phyloP scores from a whole-genome alignment of 176 grass and related monocot genomes.

The Themeda triandra region DNA sequence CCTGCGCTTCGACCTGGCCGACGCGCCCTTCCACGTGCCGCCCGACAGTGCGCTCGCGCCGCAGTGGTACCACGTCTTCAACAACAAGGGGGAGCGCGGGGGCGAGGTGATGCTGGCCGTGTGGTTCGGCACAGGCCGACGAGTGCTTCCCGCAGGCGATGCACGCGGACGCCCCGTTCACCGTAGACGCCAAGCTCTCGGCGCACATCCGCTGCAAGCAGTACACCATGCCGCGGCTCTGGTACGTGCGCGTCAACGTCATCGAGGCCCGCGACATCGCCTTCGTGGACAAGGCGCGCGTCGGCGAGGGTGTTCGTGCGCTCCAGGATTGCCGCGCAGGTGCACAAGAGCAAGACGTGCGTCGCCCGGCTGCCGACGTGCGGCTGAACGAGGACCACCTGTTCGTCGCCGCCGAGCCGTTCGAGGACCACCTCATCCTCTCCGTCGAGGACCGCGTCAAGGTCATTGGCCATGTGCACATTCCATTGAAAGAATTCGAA shows the following conservation, averaged over 20 bases:
- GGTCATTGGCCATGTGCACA: slow-evolving; percentile 46
- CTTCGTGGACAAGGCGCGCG: slow-evolving; percentile 39
- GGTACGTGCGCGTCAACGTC: slow-evolving; percentile 64
- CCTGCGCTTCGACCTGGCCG: slow-evolving; percentile 36
- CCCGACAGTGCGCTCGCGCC: slow-evolving; percentile 54
- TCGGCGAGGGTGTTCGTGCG: slow-evolving; percentile 53
- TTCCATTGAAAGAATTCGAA: slow-evolving; percentile 42
- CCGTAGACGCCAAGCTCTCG: slow-evolving; percentile 40
- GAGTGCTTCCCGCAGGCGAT: slow-evolving; percentile 57
- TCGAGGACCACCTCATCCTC: slow-evolving; percentile 46
- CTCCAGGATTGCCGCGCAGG: slow-evolving; percentile 28
- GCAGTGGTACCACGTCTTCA: slow-evolving; percentile 58
- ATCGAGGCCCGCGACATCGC: slow-evolving; percentile 46
- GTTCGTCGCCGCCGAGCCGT: slow-evolving; percentile 61
- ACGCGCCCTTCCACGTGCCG: slow-evolving; percentile 33
- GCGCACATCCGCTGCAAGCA: slow-evolving; percentile 56
- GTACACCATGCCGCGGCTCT: slow-evolving; percentile 64
- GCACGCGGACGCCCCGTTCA: slow-evolving; percentile 48
- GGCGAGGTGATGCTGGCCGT: slow-evolving; percentile 67
- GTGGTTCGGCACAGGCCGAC: slow-evolving; percentile 75
- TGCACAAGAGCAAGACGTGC: slow-evolving; percentile 31
- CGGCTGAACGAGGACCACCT: slow-evolving; percentile 60
- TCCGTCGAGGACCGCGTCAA: slow-evolving; percentile 59
- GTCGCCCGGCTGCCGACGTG: slow-evolving; percentile 28
- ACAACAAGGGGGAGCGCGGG: slow-evolving; percentile 12